Conservation (phyloP, 345 rosid species). For the Noccaea caerulescens region DNA sequence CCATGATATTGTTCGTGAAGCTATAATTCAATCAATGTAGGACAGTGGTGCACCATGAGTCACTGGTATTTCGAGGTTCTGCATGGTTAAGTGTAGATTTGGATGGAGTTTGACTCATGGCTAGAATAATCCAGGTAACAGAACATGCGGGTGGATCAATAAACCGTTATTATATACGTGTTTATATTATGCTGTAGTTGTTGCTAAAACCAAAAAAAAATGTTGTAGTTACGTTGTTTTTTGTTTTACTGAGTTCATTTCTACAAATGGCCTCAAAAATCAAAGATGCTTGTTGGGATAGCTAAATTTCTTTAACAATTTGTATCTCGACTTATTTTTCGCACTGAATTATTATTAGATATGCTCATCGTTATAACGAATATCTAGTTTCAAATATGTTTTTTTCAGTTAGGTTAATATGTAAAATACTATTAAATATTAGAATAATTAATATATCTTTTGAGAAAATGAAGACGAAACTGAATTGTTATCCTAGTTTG, state of each 20-base stretch:
- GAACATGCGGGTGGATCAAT: not conserved
- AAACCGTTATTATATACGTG: not conserved
- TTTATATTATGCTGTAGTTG: not conserved
- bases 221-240: not conserved
- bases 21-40: not conserved
- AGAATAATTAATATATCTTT: not conserved
- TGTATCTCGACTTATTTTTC: not conserved
- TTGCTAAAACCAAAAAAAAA: not conserved
- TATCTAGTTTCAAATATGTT: not conserved
- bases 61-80: not conserved
- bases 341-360: no score
- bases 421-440: not conserved
- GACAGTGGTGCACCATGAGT: not conserved
- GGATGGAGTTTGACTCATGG: not conserved
- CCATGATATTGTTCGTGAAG: slow-evolving; percentile 3
- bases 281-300: not conserved
- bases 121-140: not conserved
- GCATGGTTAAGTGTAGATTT: not conserved
- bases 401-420: not conserved
- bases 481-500: not conserved
- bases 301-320: not conserved
- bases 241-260: no score
- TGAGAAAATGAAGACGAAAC: not conserved
- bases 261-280: no score
- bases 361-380: not conserved